These are phyloP conservation scores for Hypoxylon sp. DNA, from an alignment of 2,329 filamentous ascomycete genomes.

Conservation along the genomic window DNA sequence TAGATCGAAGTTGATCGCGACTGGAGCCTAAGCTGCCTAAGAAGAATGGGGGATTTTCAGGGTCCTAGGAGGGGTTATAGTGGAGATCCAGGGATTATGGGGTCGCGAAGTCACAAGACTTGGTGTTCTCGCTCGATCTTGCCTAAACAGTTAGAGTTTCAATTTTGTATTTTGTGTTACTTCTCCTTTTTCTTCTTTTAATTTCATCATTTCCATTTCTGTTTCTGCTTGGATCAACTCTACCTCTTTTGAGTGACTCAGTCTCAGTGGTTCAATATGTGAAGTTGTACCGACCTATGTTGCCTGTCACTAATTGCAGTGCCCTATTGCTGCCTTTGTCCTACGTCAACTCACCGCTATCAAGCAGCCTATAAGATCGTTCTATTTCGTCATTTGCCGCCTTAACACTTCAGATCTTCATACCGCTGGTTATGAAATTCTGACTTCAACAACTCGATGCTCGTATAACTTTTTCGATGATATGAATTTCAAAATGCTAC, in stretches of 20 bases:
- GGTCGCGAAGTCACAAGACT: slow-evolving; percentile 34
- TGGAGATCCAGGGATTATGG: slow-evolving; percentile 3
- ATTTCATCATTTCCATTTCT: background rate
- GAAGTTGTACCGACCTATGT: background rate
- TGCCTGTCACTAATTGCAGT: too few relatives aligned
- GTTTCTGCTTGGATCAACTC: slow-evolving; percentile 10
- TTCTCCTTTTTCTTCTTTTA: background rate
- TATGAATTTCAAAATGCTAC: too few relatives aligned
- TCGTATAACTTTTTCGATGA: too few relatives aligned
- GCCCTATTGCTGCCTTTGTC: slow-evolving; percentile 13
- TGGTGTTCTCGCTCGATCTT: slow-evolving; percentile 7
- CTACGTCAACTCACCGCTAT: slow-evolving; percentile 9
- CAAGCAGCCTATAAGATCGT: background rate
- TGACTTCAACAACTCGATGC: too few relatives aligned
- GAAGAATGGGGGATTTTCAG: slow-evolving; percentile 13
- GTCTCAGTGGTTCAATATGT: slow-evolving; percentile 17
- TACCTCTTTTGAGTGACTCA: slow-evolving; percentile 3
- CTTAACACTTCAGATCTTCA: background rate
- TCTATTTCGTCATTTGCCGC: too few relatives aligned
- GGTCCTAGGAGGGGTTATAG: slow-evolving; percentile 14
- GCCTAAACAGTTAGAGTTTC: background rate
- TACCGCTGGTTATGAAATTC: too few relatives aligned
- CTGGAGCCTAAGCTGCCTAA: slow-evolving; percentile 32
- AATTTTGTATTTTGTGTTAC: background rate
- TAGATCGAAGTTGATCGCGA: slow-evolving; percentile 27